phyloP scores from a whole-genome alignment of 1,284 basidiomycete genomes.

The Gymnopus androsaceus region DNA sequence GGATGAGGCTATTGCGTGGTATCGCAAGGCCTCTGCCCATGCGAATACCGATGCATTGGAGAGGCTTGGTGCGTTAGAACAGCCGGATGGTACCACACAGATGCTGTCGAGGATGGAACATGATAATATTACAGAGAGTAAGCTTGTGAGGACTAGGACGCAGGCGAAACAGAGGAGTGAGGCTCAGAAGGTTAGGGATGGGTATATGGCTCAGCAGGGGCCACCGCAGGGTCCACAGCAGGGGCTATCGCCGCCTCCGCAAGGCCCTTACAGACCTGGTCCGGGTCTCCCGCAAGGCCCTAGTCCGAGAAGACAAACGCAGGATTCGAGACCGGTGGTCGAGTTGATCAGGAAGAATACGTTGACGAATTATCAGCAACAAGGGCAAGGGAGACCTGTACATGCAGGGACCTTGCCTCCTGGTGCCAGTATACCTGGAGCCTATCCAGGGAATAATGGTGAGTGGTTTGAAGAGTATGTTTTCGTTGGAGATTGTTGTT shows the following conservation, averaged over 20 bases:
- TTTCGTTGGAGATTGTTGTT: no score
- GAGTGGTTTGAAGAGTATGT: no score
- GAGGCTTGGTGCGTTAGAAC: conserved; percentile 71
- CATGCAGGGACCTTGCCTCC: neutral
- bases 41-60: conserved; percentile 81
- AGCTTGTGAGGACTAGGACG: conserved; percentile 82
- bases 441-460: no score
- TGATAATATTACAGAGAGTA: conserved; percentile 75
- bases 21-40: conserved; percentile 69
- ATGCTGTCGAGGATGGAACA: conserved; percentile 79
- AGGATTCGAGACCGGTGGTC: conserved; percentile 13
- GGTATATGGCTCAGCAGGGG: conserved; percentile 16
- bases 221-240: neutral
- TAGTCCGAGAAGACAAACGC: neutral
- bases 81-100: conserved; percentile 50
- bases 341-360: conserved; percentile 17
- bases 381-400: conserved; percentile 9
- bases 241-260: conserved; percentile 20
- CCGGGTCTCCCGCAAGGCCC: neutral
- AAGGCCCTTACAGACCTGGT: neutral
- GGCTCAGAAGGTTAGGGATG: conserved; percentile 26
- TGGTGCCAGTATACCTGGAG: no score
- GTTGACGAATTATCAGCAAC: neutral
- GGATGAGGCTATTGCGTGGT: conserved; percentile 70
- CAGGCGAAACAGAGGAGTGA: conserved; percentile 77